A percentile compares a stretch with the other conserved stretches of the same genome.
Conservation (phyloP, 768 basidiomycete species). For the Mycena epipterygia region DNA sequence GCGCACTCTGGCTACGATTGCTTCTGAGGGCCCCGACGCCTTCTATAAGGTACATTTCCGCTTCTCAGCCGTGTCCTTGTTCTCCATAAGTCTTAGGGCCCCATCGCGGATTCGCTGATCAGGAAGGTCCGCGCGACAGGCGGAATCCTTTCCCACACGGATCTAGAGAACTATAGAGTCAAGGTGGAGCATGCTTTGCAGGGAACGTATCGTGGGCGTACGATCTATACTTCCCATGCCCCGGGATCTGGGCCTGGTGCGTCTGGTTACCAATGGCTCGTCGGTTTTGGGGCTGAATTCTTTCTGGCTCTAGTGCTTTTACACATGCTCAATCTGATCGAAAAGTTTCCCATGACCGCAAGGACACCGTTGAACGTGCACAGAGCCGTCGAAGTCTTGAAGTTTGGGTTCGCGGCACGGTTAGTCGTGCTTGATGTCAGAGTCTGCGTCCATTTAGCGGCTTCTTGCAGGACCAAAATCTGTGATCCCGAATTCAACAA, state of each 20-base stretch:
- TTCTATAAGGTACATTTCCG: slow-evolving; percentile 78
- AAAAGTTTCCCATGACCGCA: slow-evolving; percentile 73
- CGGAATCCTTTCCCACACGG: slow-evolving; percentile 83
- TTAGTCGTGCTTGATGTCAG: slow-evolving; percentile 35
- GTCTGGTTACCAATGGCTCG: slow-evolving; percentile 24
- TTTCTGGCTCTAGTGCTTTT: slow-evolving; percentile 73
- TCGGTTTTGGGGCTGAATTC: slow-evolving; percentile 8
- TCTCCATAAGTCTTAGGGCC: slow-evolving; percentile 62
- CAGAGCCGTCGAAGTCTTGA: slow-evolving; percentile 86
- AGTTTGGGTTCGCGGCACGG: slow-evolving; percentile 74
- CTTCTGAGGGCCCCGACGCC: slow-evolving; percentile 80
- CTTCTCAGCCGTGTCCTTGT: slow-evolving; percentile 32
- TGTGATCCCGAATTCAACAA: slow-evolving; percentile 83
- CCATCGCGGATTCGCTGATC: slow-evolving; percentile 85
- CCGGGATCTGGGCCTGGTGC: slow-evolving; percentile 86
- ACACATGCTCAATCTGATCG: slow-evolving; percentile 92
- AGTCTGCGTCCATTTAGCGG: background rate
- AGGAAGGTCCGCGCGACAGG: slow-evolving; percentile 78
- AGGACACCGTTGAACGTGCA: slow-evolving; percentile 79
- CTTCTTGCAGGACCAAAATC: slow-evolving; percentile 76
- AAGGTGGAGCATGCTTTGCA: slow-evolving; percentile 80
- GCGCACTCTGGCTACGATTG: slow-evolving; percentile 80
- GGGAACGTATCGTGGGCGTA: slow-evolving; percentile 82
- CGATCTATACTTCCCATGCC: slow-evolving; percentile 86
- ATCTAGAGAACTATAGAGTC: slow-evolving; percentile 79